Conservation (phyloP, 2,329 filamentous ascomycete species). For the Tolypocladium capitatum region DNA sequence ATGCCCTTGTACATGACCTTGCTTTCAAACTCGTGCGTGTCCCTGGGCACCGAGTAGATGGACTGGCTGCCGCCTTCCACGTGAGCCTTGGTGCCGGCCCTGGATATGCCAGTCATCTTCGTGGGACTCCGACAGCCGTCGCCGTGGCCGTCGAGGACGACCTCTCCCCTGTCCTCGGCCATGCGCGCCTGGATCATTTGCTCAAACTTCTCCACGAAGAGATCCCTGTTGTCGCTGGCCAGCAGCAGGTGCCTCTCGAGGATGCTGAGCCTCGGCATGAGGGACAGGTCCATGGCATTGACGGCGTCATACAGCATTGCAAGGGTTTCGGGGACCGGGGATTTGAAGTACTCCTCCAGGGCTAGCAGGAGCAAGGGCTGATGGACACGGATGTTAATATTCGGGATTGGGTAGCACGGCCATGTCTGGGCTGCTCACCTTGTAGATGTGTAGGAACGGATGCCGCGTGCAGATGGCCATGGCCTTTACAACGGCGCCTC, state of each 20-base stretch:
- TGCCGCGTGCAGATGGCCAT: slow-evolving; percentile 99
- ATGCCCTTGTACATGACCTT: slow-evolving; percentile 93
- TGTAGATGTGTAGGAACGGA: slow-evolving; percentile 97
- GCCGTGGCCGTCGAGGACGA: slow-evolving; percentile 20
- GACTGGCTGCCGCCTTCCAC: slow-evolving; percentile 41
- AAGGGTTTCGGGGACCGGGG: slow-evolving; percentile 75
- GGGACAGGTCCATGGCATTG: slow-evolving; percentile 90
- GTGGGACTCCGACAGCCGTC: slow-evolving; percentile 36
- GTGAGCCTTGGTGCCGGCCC: slow-evolving; percentile 50
- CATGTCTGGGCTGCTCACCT: slow-evolving; percentile 39
- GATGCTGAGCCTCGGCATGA: slow-evolving; percentile 75
- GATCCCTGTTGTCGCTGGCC: slow-evolving; percentile 83
- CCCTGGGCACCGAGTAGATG: slow-evolving; percentile 67
- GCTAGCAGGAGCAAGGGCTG: slow-evolving; percentile 80
- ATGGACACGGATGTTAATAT: slow-evolving; percentile 6
- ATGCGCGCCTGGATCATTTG: slow-evolving; percentile 79
- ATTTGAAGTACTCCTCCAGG: slow-evolving; percentile 93
- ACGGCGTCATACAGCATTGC: slow-evolving; percentile 82
- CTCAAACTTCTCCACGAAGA: slow-evolving; percentile 97
- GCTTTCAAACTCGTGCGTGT: slow-evolving; percentile 96
- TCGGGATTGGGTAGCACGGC: background rate
- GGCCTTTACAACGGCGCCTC: slow-evolving; percentile 89
- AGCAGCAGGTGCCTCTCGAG: slow-evolving; percentile 80
- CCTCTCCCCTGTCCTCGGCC: slow-evolving; percentile 44
- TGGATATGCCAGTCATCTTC: slow-evolving; percentile 35